Conservation (phyloP, 2,329 filamentous ascomycete genomes). For the Ascochyta rabiei region DNA sequence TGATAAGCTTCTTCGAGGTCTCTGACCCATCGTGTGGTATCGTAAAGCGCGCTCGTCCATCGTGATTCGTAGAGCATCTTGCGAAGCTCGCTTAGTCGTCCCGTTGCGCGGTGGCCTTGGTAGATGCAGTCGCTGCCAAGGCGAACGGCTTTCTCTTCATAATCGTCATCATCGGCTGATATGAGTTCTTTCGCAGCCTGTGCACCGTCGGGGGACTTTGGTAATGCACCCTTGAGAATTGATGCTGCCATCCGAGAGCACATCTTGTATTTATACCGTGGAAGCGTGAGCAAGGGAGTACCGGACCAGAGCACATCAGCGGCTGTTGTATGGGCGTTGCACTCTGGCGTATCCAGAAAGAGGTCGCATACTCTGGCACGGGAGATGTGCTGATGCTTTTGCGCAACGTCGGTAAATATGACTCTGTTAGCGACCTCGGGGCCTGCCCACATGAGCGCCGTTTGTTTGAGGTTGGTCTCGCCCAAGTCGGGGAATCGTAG, state of each 20-base stretch:
- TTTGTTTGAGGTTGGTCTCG: conserved; percentile 81
- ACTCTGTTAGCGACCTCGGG: conserved; percentile 83
- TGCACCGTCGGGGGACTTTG: conserved; percentile 70
- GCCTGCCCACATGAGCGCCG: conserved; percentile 83
- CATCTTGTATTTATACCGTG: conserved; percentile 97
- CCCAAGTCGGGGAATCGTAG: conserved; percentile 95
- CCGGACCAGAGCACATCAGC: conserved; percentile 97
- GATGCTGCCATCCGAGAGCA: conserved; percentile 97
- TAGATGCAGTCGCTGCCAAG: conserved; percentile 43
- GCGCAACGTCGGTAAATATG: conserved; percentile 94
- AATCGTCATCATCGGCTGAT: conserved; percentile 76
- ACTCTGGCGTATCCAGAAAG: conserved; percentile 96
- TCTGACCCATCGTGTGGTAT: conserved; percentile 87
- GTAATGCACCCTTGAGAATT: conserved; percentile 87
- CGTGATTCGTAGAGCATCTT: conserved; percentile 81
- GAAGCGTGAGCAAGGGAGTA: conserved; percentile 87
- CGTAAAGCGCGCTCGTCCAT: conserved; percentile 86
- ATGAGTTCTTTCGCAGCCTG: conserved; percentile 77
- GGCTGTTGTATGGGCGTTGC: conserved; percentile 96
- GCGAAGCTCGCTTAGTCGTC: conserved; percentile 78
- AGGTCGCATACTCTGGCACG: conserved; percentile 90
- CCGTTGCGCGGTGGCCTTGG: conserved; percentile 49
- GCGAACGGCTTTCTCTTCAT: conserved; percentile 67
- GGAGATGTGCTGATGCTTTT: conserved; percentile 91
- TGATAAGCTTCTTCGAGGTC: conserved; percentile 90